A percentile compares a stretch with the other conserved stretches of the same genome.
Evolutionary conservation across 192 early-diverging fungal species (phyloP).

Genomic region (Coemansia sp.): DNA sequence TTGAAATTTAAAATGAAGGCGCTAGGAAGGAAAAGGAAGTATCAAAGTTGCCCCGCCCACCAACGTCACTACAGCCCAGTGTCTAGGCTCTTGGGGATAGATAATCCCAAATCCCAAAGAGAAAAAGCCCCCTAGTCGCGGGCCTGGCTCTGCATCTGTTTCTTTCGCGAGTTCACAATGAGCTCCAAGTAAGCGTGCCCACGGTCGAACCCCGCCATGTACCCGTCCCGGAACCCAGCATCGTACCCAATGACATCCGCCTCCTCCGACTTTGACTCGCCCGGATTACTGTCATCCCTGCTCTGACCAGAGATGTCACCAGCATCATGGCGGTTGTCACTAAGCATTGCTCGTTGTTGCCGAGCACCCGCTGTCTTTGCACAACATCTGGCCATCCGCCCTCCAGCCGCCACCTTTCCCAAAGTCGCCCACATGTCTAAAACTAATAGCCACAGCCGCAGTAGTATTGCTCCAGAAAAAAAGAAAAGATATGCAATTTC

Average conservation of each 20-base stretch:
- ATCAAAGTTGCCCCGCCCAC: background rate
- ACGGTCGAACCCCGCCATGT: slow-evolving; percentile 36
- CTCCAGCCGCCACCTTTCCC: background rate
- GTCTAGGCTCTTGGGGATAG: background rate
- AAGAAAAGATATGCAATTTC: background rate
- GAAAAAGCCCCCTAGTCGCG: background rate
- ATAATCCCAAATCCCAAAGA: background rate
- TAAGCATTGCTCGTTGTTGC: background rate
- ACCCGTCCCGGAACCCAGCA: slow-evolving; percentile 48
- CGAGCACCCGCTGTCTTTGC: background rate
- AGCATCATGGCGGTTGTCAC: background rate
- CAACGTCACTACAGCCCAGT: background rate
- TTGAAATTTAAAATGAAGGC: background rate
- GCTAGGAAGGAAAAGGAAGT: background rate
- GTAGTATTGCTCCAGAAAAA: background rate
- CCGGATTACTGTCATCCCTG: background rate
- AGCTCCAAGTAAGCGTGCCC: slow-evolving; percentile 5
- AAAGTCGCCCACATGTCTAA: slow-evolving; percentile 1
- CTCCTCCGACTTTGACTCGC: background rate
- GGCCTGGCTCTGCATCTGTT: background rate
- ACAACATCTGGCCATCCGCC: slow-evolving; percentile 3
- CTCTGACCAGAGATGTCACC: background rate
- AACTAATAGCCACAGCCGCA: background rate
- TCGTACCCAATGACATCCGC: slow-evolving; percentile 29
- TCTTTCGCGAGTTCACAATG: background rate